Evolutionary conservation across 257 asterid species (phyloP), one percentile per base, ranked within the genome.

Genomic region (Lycium barbarum): DNA sequence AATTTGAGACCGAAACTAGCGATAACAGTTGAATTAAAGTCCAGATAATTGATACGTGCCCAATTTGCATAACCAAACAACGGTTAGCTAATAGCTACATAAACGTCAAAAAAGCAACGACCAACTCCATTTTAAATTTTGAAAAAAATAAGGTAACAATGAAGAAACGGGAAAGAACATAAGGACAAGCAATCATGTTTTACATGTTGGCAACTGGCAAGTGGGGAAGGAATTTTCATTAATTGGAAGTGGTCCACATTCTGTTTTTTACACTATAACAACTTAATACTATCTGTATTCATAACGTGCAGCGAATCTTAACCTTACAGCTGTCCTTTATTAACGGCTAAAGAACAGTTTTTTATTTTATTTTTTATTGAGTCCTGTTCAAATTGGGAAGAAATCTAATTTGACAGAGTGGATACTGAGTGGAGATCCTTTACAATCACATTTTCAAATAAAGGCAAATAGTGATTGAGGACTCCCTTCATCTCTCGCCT

Each of bases 251-350:
- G 83, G 87, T 35, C 90, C 85, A 62, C 82, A 51, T 2, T 6
- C 6, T 1, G 62, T 72, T 18, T 43, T 71, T 11, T 13, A 2
- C 22, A 82, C 62, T 11, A 40, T 84, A 88, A 88, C 95, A 92
- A 90, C 97, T 90, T 89, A 85, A 84, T n/a, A 81, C 20, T 43
- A 83, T 67, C 93, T 91, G 93, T 80, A 55, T 35, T 8, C n/a
- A 68, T 78, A 88, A 86, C 91, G 88, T 90, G 92, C 92, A 26
- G 1, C 35, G 26, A 51, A 70, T 80, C 9, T 9, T 47, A 6
- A 0, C 87, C 90, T 68, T 89, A 84, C 94, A 93, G 86, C 90
- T 92, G 91, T 82, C 90, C 88, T 2, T 17, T 33, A 81, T 68
- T 90, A 40, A 92, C 90, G 94, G 81, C 83, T 79, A 17, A 18